Evolutionary conservation across 306 rosid species (phyloP), one percentile per base, ranked within the genome.

Genomic region (Alnus glutinosa): DNA sequence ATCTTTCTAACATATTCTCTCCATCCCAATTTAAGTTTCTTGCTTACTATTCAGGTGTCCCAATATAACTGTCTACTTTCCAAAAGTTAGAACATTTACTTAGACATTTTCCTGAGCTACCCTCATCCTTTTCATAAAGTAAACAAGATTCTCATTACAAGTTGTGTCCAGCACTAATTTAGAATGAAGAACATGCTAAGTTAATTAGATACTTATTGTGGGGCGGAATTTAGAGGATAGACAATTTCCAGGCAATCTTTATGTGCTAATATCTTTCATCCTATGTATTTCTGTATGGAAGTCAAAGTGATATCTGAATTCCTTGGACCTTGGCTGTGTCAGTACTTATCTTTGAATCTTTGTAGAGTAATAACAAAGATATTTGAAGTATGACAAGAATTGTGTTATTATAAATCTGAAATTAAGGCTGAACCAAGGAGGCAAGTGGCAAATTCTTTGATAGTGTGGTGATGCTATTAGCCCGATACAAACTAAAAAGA

Each of bases 281-380:
- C 12, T 30, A 16, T 54, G 59, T 54, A 16, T 5, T 61, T 61
- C 39, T 28, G 16, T 11, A 11, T 23, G 30, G 67, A 61, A 30
- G 32, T 61, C 67, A 61, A 62, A 12, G 70, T 63, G 70, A 63
- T 63, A 63, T 63, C 46, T 63, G 46, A 63, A 63, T 63, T 32
- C 44, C 44, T 13, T 34, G 42, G 70, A 63, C 37, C n/a, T 34
- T 34, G 70, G 46, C 70, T 34, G 18, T 32, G 19, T 63, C 5
- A 63, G 44, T 46, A 28, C 42, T 32, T 32, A 32, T 34, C 42
- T 63, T 63, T 63, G 46, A 63, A 34, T 63, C 70, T 63, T 63
- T 34, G 7, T 9, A 42, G 32, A 64, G n/a, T 64, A 34, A 64
- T 36, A 7, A 37, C n/a, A 64, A 64, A 64, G 67, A 59, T 12